Base-by-base conservation (phyloP, 768 basidiomycete genomes). In the Suillus subluteus region DNA sequence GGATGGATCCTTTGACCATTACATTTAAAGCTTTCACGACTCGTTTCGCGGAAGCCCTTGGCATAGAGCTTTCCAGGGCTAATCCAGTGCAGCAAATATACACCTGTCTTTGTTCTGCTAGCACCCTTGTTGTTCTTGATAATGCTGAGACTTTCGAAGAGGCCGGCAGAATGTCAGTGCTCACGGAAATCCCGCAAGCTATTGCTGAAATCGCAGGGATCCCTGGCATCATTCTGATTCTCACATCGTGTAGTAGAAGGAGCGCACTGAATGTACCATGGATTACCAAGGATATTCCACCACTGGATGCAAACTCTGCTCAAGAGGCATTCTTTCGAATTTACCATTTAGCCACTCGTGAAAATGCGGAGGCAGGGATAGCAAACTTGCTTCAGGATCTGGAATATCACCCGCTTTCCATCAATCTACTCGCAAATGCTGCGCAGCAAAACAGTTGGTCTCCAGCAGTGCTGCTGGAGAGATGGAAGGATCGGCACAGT, bases 81-180 rank as follows among this genome's bases (percentile, higher is more conserved):
- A 16, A 41, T 41, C 15, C 15, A 6, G 6, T 41, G 13, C 40
- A 0, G 15, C 40, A 41, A 41, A 41, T 41, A 15, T 41, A 6
- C 6, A 6, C 40, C 15, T 59, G 37, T 46, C 64, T 65, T 23
- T 18, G 55, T 21, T 23, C 32, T 21, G 43, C 40, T 18, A 15
- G 48, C 15, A 21, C 46, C 18, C 55, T 65, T 13, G 7, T 65
- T 18, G 64, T 65, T 6, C 37, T 65, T 1, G 64, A 65, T 16
- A 58, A 44, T 44, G 55, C 54, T 13, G 63, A 64, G n/a, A 40
- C 30, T 5, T 44, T 62, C 21, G 40, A 46, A 37, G 62, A 62
- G 18, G 41, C 35, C n/a, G 4, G 8, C 12, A n/a, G 1, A 48
- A 5, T 11, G 0, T 48, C 46, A 9, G 46, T 11, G 11, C 46